Percentiles rank a stretch among this genome's conserved stretches.
phyloP scores from a whole-genome alignment of 2,329 filamentous ascomycete genomes.

The Emmonsiellopsis sp. region DNA sequence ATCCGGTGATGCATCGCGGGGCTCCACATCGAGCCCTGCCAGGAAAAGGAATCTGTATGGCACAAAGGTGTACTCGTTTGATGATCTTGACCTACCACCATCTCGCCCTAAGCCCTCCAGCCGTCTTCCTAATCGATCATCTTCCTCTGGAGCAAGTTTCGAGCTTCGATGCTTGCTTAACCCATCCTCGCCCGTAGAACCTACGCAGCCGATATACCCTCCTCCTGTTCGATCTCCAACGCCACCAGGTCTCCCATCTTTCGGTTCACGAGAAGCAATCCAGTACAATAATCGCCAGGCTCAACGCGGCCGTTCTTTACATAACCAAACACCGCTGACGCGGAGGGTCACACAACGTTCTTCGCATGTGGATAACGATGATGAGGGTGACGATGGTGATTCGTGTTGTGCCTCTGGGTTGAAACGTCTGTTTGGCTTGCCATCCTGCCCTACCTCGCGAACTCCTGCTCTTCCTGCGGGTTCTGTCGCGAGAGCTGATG shows the following conservation, averaged over 20 bases:
- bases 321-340: constrained; percentile 2
- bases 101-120: constrained; percentile 8
- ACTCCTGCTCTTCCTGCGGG: constrained; percentile 12
- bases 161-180: constrained; percentile 16
- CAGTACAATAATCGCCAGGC: constrained; percentile 9
- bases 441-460: constrained; percentile 10
- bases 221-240: constrained; percentile 31
- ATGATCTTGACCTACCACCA: constrained; percentile 16
- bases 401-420: constrained; percentile 7
- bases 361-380: constrained; percentile 1
- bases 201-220: constrained; percentile 24
- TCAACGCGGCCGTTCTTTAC: background rate
- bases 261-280: constrained; percentile 32
- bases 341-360: background rate
- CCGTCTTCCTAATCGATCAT: constrained; percentile 9
- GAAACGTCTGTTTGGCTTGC: constrained; percentile 22
- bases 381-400: constrained; percentile 3
- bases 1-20: background rate
- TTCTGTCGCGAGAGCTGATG: constrained; percentile 27
- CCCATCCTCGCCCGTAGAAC: constrained; percentile 19
- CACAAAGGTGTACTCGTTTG: constrained; percentile 16
- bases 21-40: background rate
- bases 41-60: constrained; percentile 7
- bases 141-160: constrained; percentile 17
- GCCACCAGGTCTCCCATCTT: constrained; percentile 36